phyloP scores from a whole-genome alignment of 768 basidiomycete genomes.

The Cystofilobasidium macerans region DNA sequence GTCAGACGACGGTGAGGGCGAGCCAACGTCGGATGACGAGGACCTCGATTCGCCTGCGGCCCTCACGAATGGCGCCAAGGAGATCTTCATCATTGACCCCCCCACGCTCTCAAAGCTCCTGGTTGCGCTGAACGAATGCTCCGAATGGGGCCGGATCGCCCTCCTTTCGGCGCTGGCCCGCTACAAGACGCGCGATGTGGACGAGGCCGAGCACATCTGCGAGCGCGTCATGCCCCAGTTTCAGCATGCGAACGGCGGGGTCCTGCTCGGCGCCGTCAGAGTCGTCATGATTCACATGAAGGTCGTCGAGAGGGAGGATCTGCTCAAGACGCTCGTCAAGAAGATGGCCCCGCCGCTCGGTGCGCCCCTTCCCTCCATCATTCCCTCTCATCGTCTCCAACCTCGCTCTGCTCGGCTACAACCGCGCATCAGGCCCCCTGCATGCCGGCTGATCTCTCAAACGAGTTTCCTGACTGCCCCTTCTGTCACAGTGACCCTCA shows the following conservation, averaged over 20 bases:
- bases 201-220: conserved; percentile 97
- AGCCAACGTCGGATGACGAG: background rate
- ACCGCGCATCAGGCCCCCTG: too few species aligned
- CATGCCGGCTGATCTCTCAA: too few species aligned
- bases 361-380: conserved; percentile 35
- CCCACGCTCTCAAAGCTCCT: conserved; percentile 75
- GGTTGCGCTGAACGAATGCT: conserved; percentile 92
- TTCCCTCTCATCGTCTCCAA: background rate
- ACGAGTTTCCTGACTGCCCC: conserved; percentile 2
- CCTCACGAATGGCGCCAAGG: background rate
- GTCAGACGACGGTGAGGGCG: background rate
- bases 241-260: conserved; percentile 91
- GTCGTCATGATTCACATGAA: conserved; percentile 96
- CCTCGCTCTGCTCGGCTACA: too few species aligned
- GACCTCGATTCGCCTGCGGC: background rate
- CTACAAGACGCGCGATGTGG: conserved; percentile 72
- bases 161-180: conserved; percentile 75
- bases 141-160: conserved; percentile 96
- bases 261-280: conserved; percentile 93
- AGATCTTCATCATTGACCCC: conserved; percentile 67
- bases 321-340: conserved; percentile 82
- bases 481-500: conserved; percentile 58
- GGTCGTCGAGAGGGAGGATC: conserved; percentile 47
- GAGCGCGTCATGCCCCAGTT: conserved; percentile 97
- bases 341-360: conserved; percentile 98